phyloP scores from a whole-genome alignment of 1,284 basidiomycete species.

The Porodaedalea pini region DNA sequence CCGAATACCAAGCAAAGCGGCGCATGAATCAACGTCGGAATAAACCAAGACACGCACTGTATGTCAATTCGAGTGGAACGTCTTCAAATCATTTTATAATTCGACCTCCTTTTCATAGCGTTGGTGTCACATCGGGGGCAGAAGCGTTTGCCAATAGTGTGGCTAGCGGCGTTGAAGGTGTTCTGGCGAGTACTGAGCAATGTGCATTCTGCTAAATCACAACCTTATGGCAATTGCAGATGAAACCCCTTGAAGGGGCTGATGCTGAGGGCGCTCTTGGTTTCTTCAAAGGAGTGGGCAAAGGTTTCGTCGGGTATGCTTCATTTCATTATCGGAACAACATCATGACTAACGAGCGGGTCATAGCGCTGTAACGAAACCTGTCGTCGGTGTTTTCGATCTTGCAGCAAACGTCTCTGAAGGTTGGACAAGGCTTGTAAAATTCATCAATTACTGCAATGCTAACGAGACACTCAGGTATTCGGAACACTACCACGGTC shows the following conservation, averaged over 20 bases:
- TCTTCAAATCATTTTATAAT: conserved; percentile 15
- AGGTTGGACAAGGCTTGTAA: conserved; percentile 43
- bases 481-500: conserved; percentile 97
- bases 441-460: not conserved
- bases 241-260: conserved; percentile 96
- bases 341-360: conserved; percentile 23
- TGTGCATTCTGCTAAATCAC: conserved; percentile 4
- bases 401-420: conserved; percentile 95
- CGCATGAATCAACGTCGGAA: conserved; percentile 89
- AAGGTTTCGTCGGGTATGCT: conserved; percentile 87
- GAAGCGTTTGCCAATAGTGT: conserved; percentile 93
- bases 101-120: conserved; percentile 42
- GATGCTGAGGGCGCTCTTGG: conserved; percentile 92
- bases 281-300: conserved; percentile 97
- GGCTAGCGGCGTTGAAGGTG: conserved; percentile 93
- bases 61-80: conserved; percentile 27
- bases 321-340: conserved; percentile 12
- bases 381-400: conserved; percentile 95
- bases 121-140: conserved; percentile 92
- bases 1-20: conserved; percentile 90
- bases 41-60: conserved; percentile 95
- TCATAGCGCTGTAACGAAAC: conserved; percentile 86
- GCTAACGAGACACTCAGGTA: conserved; percentile 46
- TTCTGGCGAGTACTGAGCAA: conserved; percentile 69
- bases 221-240: conserved; percentile 37